Percentiles rank a stretch among this genome's conserved stretches.
Evolutionary conservation across 2,329 filamentous ascomycete species (phyloP).

Genomic region (Aspergillus oerlinghausenensis): DNA sequence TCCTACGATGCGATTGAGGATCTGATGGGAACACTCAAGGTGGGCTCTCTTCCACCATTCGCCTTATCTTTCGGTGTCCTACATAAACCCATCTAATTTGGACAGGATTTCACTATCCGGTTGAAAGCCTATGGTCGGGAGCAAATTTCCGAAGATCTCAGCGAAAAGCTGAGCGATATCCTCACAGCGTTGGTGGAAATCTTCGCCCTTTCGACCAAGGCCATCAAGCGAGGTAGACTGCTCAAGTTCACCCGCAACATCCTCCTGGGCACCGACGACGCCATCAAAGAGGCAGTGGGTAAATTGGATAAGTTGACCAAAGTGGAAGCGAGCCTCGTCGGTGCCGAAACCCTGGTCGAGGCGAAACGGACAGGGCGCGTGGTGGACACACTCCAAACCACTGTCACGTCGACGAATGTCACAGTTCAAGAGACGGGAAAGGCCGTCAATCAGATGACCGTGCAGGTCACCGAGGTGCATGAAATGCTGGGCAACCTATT

Average conservation of each 20-base stretch:
- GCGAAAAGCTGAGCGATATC: slow-evolving; percentile 40
- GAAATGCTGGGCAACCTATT: slow-evolving; percentile 4
- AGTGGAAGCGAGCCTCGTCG: slow-evolving; percentile 41
- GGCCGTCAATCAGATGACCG: slow-evolving; percentile 5
- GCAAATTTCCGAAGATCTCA: slow-evolving; percentile 6
- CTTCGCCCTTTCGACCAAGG: slow-evolving; percentile 42
- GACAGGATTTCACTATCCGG: slow-evolving; percentile 10
- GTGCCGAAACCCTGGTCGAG: slow-evolving; percentile 26
- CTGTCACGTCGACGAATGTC: slow-evolving; percentile 1
- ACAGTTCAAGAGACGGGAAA: slow-evolving; percentile 4
- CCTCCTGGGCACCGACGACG: slow-evolving; percentile 38
- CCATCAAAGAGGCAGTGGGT: slow-evolving; percentile 38
- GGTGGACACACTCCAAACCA: slow-evolving; percentile 3
- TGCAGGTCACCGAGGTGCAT: slow-evolving; percentile 7
- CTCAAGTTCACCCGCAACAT: slow-evolving; percentile 41
- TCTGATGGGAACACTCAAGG: slow-evolving; percentile 35
- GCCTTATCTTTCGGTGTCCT: background rate
- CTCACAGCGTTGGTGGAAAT: slow-evolving; percentile 45
- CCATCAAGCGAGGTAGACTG: slow-evolving; percentile 38
- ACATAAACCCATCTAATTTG: background rate
- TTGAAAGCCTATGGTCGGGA: slow-evolving; percentile 6
- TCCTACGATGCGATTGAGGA: slow-evolving; percentile 46
- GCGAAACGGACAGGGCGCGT: slow-evolving; percentile 4
- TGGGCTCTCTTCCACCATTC: background rate
- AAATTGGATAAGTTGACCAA: slow-evolving; percentile 41